A percentile compares a stretch with the other conserved stretches of the same genome.
These are phyloP conservation scores for Hanseniaspora gamundiae DNA, from an alignment of 1,139 yeast genomes.

Conservation along the genomic window DNA sequence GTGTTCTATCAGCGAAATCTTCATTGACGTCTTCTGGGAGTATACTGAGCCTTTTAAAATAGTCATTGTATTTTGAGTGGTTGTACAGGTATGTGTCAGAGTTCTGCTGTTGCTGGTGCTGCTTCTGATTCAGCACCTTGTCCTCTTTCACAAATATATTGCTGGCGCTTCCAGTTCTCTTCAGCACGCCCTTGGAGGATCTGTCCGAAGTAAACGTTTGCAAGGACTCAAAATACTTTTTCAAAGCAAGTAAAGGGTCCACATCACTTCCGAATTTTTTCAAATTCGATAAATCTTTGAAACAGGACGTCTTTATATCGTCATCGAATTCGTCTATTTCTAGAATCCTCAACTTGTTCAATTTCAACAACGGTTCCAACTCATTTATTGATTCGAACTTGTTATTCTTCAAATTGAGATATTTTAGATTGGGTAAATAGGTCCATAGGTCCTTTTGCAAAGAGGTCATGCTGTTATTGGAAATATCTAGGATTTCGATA, in stretches of 20 bases:
- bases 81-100: slow-evolving; percentile 13
- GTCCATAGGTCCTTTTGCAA: slow-evolving; percentile 32
- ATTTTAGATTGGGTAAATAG: slow-evolving; percentile 35
- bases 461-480: slow-evolving; percentile 38
- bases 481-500: slow-evolving; percentile 58
- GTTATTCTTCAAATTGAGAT: slow-evolving; percentile 55
- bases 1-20: slow-evolving; percentile 16
- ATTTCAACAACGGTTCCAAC: slow-evolving; percentile 37
- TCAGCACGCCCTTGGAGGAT: slow-evolving; percentile 42
- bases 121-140: slow-evolving; percentile 5
- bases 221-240: slow-evolving; percentile 16
- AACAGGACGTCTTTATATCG: background rate
- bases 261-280: slow-evolving; percentile 28
- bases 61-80: slow-evolving; percentile 44
- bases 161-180: slow-evolving; percentile 25
- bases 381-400: slow-evolving; percentile 47
- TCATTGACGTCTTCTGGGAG: slow-evolving; percentile 38
- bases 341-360: slow-evolving; percentile 47
- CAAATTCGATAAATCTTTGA: slow-evolving; percentile 45
- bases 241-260: slow-evolving; percentile 23
- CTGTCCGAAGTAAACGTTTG: slow-evolving; percentile 12
- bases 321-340: slow-evolving; percentile 61
- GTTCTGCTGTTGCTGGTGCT: slow-evolving; percentile 1
- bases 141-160: slow-evolving; percentile 1
- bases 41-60: slow-evolving; percentile 58